Conservation (phyloP, 2,329 filamentous ascomycete species). For the Curvularia lunata region DNA sequence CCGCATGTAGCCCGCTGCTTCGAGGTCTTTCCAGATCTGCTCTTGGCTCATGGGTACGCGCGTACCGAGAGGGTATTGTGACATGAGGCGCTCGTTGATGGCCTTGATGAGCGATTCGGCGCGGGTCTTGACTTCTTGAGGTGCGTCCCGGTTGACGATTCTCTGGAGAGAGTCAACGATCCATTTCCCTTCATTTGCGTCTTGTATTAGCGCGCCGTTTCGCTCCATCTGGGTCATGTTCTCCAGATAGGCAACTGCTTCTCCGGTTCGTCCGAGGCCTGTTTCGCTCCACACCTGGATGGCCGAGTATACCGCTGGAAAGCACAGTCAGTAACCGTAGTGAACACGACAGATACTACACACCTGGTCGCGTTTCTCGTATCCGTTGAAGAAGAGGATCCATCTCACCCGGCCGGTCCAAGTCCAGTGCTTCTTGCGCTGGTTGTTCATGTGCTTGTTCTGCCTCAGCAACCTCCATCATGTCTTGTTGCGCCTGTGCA, state of each 20-base stretch:
- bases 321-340: constrained; percentile 22
- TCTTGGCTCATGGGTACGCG: constrained; percentile 31
- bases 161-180: constrained; percentile 42
- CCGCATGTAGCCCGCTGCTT: constrained; percentile 40
- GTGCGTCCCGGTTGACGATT: constrained; percentile 34
- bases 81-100: constrained; percentile 48
- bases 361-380: constrained; percentile 44
- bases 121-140: constrained; percentile 33
- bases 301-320: constrained; percentile 40
- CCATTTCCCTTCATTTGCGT: constrained; percentile 44
- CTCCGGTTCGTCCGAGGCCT: constrained; percentile 34
- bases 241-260: constrained; percentile 35
- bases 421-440: constrained; percentile 24
- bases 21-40: constrained; percentile 39
- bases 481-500: constrained; percentile 54
- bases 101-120: constrained; percentile 37
- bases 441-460: constrained; percentile 24
- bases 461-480: constrained; percentile 35
- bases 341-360: constrained; percentile 28
- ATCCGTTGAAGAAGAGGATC: constrained; percentile 43
- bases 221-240: constrained; percentile 35
- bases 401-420: constrained; percentile 34
- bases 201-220: constrained; percentile 33
- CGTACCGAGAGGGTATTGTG: constrained; percentile 39
- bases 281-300: constrained; percentile 45